Conservation (phyloP, 75 land plant genomes). For the Isoetes taiwanensis region DNA sequence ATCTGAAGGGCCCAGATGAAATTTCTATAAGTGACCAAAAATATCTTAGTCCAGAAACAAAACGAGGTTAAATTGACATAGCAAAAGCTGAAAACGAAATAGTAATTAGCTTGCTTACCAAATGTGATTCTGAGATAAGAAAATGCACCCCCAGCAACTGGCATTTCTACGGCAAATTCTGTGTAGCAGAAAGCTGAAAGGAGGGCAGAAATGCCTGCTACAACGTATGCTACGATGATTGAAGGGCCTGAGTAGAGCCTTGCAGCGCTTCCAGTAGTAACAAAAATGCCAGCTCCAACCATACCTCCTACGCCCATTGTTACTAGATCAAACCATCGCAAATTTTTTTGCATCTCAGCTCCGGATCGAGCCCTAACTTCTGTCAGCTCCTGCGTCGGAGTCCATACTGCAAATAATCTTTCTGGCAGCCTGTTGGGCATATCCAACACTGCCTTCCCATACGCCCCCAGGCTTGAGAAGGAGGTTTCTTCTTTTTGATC, state of each 20-base stretch:
- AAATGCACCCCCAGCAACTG: conserved; percentile 83
- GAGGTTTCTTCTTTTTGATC: conserved; percentile 22
- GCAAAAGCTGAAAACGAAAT: no score
- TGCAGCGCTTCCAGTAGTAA: conserved; percentile 58
- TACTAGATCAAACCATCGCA: conserved; percentile 73
- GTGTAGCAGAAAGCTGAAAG: conserved; percentile 82
- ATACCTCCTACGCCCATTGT: conserved; percentile 59
- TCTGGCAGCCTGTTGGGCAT: conserved; percentile 34
- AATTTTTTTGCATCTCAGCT: conserved; percentile 39
- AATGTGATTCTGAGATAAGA: conserved; percentile 66
- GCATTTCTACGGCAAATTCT: conserved; percentile 73
- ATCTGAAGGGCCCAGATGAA: no score
- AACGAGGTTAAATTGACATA: no score
- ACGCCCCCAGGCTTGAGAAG: conserved; percentile 40
- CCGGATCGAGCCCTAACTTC: conserved; percentile 45
- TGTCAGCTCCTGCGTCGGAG: conserved; percentile 44
- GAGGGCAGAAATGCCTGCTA: conserved; percentile 68
- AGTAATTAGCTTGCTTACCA: no score
- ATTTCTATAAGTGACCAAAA: no score
- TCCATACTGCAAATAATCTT: conserved; percentile 40
- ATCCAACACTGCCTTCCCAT: conserved; percentile 32
- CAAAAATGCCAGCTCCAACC: conserved; percentile 78
- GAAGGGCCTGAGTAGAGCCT: conserved; percentile 45
- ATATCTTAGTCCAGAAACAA: no score
- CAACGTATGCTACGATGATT: conserved; percentile 47